These are phyloP conservation scores for Solanum rostratum DNA, from an alignment of 257 asterid genomes.

Conservation along the genomic window DNA sequence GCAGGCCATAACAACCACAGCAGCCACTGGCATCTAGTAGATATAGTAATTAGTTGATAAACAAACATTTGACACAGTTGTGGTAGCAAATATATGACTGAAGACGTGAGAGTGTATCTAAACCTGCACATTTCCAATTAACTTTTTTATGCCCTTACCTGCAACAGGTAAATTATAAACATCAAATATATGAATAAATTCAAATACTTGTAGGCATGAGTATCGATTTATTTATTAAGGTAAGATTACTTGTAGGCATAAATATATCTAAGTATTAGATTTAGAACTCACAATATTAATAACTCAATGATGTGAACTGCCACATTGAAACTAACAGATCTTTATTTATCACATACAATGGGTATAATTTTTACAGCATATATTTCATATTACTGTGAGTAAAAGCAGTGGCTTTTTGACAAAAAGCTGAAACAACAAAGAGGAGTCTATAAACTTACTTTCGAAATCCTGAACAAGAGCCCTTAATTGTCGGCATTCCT, in stretches of 20 bases:
- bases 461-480: conserved; percentile 83
- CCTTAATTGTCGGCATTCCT: conserved; percentile 69
- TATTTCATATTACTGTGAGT: not conserved
- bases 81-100: not conserved
- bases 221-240: not conserved
- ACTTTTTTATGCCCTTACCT: conserved; percentile 71
- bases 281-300: not conserved
- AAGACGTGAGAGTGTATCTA: conserved; percentile 5
- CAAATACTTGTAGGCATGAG: not conserved
- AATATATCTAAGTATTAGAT: not conserved
- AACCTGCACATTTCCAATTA: conserved; percentile 70
- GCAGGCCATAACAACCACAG: conserved; percentile 97
- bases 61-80: not conserved
- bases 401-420: not conserved
- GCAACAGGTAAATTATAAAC: conserved; percentile 17
- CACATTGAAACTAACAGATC: not conserved
- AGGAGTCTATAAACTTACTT: conserved; percentile 34
- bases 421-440: conserved; percentile 9
- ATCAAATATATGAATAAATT: not conserved
- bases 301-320: not conserved
- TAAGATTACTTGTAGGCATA: not conserved
- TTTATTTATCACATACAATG: not conserved
- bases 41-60: not conserved
- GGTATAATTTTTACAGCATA: not conserved
- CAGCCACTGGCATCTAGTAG: conserved; percentile 82